Evolutionary conservation across 208 protist species (phyloP).

Genomic region (Strigomonas oncopelti): DNA sequence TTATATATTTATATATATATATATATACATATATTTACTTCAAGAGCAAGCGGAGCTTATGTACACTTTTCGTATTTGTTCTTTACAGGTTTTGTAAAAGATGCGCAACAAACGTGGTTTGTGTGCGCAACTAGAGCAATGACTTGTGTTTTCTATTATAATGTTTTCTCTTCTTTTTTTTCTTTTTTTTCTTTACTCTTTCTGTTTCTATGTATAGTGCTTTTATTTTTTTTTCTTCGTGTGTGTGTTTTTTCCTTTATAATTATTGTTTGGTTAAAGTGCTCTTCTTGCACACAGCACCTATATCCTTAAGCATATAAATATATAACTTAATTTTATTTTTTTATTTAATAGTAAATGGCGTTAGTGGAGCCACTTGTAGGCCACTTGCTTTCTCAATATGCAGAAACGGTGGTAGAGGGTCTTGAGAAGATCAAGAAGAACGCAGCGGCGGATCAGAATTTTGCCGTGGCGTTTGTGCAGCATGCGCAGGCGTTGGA

Average conservation of each 20-base stretch:
- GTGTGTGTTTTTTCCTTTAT: not conserved
- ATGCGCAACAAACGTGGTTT: too few species aligned
- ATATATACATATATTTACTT: too few species aligned
- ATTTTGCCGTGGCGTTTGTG: conserved; percentile 53
- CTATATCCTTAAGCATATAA: not conserved
- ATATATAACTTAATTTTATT: conserved; percentile 5
- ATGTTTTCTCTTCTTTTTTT: conserved; percentile 5
- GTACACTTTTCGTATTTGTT: too few species aligned
- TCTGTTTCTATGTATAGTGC: not conserved
- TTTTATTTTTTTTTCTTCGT: conserved; percentile 2
- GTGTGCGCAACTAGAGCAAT: too few species aligned
- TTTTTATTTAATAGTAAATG: conserved; percentile 29
- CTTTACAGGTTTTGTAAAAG: too few species aligned
- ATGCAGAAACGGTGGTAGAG: conserved; percentile 76
- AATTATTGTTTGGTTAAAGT: not conserved
- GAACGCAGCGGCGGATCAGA: conserved; percentile 25
- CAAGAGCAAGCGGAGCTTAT: too few species aligned
- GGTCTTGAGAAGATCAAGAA: conserved; percentile 71
- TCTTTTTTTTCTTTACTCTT: conserved; percentile 11
- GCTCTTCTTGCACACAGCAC: not conserved
- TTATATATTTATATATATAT: too few species aligned
- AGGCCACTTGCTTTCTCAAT: conserved; percentile 79
- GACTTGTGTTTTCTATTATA: not conserved
- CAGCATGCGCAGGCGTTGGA: conserved; percentile 57
- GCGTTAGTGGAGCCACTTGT: conserved; percentile 74